Base-by-base conservation (phyloP, 495 filamentous ascomycete genomes). In the Aspergillus olivimuriae region DNA sequence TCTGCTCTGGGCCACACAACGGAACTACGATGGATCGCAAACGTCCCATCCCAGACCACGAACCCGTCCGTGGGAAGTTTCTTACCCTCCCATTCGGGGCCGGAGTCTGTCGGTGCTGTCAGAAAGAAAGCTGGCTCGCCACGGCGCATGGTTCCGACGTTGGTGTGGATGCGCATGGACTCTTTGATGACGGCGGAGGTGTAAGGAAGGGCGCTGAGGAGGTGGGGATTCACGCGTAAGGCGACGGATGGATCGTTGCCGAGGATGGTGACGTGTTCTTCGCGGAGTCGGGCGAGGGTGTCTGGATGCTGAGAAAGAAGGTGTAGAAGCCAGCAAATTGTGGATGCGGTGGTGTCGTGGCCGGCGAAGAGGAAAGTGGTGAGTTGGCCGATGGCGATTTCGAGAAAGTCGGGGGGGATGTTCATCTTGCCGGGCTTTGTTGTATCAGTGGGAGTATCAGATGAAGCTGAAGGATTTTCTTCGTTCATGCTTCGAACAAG, bases 21-120 rank as follows among this genome's bases (percentile, higher is more conserved):
- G n/a, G n/a, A n/a, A n/a, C n/a, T n/a, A n/a, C n/a, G n/a, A n/a
- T n/a, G n/a, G n/a, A n/a, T n/a, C n/a, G n/a, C n/a, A n/a, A n/a
- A n/a, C n/a, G n/a, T n/a, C n/a, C n/a, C n/a, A n/a, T n/a, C n/a
- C n/a, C n/a, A n/a, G n/a, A n/a, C n/a, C n/a, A n/a, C n/a, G n/a
- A 87, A 86, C 44, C 92, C 92, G 2, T 78, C 84, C 6, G 82
- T 94, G 34, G 75, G 82, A 31, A 72, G 81, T 46, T 98, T 92
- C 92, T 81, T 98, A 7, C 75, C 95, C 34, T n/a, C n/a, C n/a
- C n/a, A n/a, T n/a, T n/a, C n/a, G n/a, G n/a, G n/a, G n/a, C n/a
- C n/a, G n/a, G n/a, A n/a, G n/a, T n/a, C n/a, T n/a, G n/a, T n/a
- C n/a, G n/a, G n/a, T n/a, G n/a, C n/a, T n/a, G n/a, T n/a, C n/a